Evolutionary conservation across 805 yeast genomes (phyloP).

Genomic region (Starmera pachycereana): DNA sequence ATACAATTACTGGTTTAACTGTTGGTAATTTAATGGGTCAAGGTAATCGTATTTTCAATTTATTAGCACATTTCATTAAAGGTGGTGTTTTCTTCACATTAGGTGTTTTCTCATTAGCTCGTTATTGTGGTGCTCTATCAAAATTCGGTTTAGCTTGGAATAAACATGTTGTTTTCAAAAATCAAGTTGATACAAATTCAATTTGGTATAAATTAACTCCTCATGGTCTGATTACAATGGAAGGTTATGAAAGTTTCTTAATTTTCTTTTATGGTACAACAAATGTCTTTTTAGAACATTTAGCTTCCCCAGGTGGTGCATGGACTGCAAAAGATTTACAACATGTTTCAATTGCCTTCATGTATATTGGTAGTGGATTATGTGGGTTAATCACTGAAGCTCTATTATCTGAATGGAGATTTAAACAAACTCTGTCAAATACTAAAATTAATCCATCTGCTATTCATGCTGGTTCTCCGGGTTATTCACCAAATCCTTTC

Average conservation of each 20-base stretch:
- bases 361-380: slow-evolving; percentile 85
- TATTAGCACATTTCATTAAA: slow-evolving; percentile 91
- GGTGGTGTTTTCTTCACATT: slow-evolving; percentile 79
- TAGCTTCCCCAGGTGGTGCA: slow-evolving; percentile 64
- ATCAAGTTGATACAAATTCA: slow-evolving; percentile 17
- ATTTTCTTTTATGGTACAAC: slow-evolving; percentile 85
- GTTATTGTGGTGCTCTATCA: slow-evolving; percentile 77
- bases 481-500: slow-evolving; percentile 88
- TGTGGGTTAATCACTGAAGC: slow-evolving; percentile 80
- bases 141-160: slow-evolving; percentile 92
- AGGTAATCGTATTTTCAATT: slow-evolving; percentile 58
- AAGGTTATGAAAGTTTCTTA: slow-evolving; percentile 67
- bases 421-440: slow-evolving; percentile 25
- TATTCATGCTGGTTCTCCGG: slow-evolving; percentile 43
- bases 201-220: slow-evolving; percentile 22
- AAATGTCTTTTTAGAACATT: slow-evolving; percentile 83
- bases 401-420: slow-evolving; percentile 54
- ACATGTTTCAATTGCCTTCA: slow-evolving; percentile 84
- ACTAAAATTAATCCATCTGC: slow-evolving; percentile 18
- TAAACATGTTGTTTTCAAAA: slow-evolving; percentile 21
- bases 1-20: slow-evolving; percentile 45
- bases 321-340: slow-evolving; percentile 91
- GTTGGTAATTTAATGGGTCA: slow-evolving; percentile 63
- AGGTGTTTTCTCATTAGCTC: slow-evolving; percentile 73
- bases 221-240: slow-evolving; percentile 61